These are phyloP conservation scores for Candida palmyrensis DNA, from an alignment of 805 yeast species.

Conservation along the genomic window DNA sequence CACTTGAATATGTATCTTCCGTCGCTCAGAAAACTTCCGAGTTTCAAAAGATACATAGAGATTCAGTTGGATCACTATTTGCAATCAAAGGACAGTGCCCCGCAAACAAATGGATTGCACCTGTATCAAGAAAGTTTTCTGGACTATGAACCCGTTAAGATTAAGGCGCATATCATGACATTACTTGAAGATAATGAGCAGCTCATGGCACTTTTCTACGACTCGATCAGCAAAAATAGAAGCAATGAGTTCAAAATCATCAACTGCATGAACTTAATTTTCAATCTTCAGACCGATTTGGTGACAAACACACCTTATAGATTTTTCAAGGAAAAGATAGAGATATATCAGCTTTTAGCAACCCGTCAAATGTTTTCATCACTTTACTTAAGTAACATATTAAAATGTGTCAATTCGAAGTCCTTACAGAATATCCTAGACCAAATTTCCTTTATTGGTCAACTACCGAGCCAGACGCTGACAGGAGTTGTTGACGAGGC, in stretches of 20 bases:
- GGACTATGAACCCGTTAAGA: neutral
- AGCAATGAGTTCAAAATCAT: constrained; percentile 17
- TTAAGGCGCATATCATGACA: constrained; percentile 2
- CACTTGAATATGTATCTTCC: constrained; percentile 13
- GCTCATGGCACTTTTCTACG: constrained; percentile 2
- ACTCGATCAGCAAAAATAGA: constrained; percentile 13
- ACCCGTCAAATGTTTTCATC: constrained; percentile 4
- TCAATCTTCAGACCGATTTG: constrained; percentile 9
- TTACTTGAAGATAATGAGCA: constrained; percentile 9
- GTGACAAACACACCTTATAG: neutral
- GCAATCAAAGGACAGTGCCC: constrained; percentile 2
- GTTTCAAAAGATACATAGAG: constrained; percentile 33
- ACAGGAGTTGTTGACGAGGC: neutral
- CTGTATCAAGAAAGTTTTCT: no score
- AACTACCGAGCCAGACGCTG: neutral
- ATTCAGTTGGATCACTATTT: constrained; percentile 7
- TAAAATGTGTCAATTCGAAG: neutral
- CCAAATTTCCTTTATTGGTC: neutral
- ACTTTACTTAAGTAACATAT: constrained; percentile 1
- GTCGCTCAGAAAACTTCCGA: constrained; percentile 27
- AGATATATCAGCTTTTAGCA: constrained; percentile 4
- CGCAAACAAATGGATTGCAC: constrained; percentile 5
- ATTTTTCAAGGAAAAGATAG: constrained; percentile 3
- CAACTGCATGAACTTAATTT: constrained; percentile 20
- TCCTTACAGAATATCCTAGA: neutral